Conservation (phyloP, 805 yeast species). For the Kodamaea nitidulidarum region DNA sequence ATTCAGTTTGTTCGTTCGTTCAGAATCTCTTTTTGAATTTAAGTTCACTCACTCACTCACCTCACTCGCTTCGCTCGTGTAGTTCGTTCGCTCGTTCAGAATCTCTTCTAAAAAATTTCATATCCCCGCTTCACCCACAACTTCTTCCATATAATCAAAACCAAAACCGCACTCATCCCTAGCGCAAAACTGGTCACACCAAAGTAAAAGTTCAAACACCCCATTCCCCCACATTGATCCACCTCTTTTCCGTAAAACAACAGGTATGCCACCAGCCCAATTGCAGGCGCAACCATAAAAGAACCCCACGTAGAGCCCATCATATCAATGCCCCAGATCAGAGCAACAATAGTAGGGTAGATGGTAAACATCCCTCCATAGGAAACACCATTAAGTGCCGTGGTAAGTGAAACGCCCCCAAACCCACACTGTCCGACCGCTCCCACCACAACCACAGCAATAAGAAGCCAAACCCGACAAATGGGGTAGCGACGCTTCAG, state of each 20-base stretch:
- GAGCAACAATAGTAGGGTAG: slow-evolving; percentile 78
- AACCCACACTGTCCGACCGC: slow-evolving; percentile 26
- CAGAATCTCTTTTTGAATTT: too few relatives aligned
- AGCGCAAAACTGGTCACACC: slow-evolving; percentile 22
- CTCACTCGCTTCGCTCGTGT: too few relatives aligned
- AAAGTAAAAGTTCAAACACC: slow-evolving; percentile 28
- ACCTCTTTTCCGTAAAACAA: slow-evolving; percentile 61
- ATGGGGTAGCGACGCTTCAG: slow-evolving; percentile 24
- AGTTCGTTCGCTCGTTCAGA: slow-evolving; percentile 27
- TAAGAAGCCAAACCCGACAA: slow-evolving; percentile 32
- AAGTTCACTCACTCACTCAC: too few relatives aligned
- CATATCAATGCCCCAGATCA: slow-evolving; percentile 82
- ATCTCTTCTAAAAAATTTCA: too few relatives aligned
- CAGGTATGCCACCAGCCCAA: slow-evolving; percentile 70
- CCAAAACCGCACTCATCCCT: slow-evolving; percentile 21
- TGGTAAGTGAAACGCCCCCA: slow-evolving; percentile 16
- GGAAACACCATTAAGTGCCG: slow-evolving; percentile 58
- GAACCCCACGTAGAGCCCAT: slow-evolving; percentile 93
- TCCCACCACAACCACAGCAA: slow-evolving; percentile 26
- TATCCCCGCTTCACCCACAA: slow-evolving; percentile 31
- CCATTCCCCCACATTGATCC: slow-evolving; percentile 39
- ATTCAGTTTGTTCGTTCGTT: too few relatives aligned
- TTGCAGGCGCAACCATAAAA: slow-evolving; percentile 83
- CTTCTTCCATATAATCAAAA: slow-evolving; percentile 25
- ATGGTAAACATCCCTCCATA: slow-evolving; percentile 86